phyloP scores from a whole-genome alignment of 192 early-diverging fungal genomes.

The Mortierella alpina region DNA sequence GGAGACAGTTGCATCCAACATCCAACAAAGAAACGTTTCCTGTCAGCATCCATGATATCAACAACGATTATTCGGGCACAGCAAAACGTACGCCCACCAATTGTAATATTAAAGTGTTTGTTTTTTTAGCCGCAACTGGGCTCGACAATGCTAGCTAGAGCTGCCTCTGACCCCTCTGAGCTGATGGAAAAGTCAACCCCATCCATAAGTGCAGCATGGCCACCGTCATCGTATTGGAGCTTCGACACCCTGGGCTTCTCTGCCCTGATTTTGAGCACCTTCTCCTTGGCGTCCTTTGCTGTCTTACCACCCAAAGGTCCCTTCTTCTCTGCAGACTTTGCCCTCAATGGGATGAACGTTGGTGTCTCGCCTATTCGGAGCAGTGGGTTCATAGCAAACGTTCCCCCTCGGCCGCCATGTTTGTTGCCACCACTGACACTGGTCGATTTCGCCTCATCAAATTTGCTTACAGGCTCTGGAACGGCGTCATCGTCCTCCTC shows the following conservation, averaged over 20 bases:
- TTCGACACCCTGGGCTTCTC: slow-evolving; percentile 39
- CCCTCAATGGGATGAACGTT: slow-evolving; percentile 27
- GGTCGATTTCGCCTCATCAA: slow-evolving; percentile 41
- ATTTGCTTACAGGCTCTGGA: slow-evolving; percentile 26
- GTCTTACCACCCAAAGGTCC: neutral
- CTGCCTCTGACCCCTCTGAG: slow-evolving; percentile 29
- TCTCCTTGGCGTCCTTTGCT: slow-evolving; percentile 36
- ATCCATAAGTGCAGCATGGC: slow-evolving; percentile 38
- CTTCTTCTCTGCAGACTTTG: neutral
- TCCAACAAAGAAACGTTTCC: neutral
- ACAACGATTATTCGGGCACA: too few relatives aligned
- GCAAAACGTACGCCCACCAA: too few relatives aligned
- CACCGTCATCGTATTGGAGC: slow-evolving; percentile 45
- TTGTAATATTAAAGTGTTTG: slow-evolving; percentile 6
- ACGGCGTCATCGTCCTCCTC: slow-evolving; percentile 55
- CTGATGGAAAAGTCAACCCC: slow-evolving; percentile 32
- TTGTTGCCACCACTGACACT: slow-evolving; percentile 47
- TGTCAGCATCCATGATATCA: too few relatives aligned
- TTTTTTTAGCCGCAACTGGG: slow-evolving; percentile 46
- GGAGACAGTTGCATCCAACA: neutral
- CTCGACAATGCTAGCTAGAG: slow-evolving; percentile 46
- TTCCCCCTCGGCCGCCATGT: slow-evolving; percentile 45
- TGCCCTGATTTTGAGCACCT: slow-evolving; percentile 29
- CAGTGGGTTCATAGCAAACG: slow-evolving; percentile 46
- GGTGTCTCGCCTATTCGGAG: slow-evolving; percentile 40